Base-by-base conservation (phyloP, 129 eudicot species). In the Ambrosia trifida region DNA sequence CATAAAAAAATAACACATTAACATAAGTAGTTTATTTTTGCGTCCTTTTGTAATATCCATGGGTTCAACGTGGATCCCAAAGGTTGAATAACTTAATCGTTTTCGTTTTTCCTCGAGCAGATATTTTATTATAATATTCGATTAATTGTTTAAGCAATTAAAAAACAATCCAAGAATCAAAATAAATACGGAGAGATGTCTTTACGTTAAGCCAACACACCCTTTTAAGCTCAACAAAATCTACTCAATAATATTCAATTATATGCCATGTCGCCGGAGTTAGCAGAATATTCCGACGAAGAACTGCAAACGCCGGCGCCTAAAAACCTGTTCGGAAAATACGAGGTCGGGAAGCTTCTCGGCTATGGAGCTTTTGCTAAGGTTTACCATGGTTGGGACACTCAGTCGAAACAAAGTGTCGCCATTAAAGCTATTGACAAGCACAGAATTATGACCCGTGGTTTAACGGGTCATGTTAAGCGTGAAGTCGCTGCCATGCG, bases 291-390 rank as follows among this genome's bases (percentile, higher is more conserved):
- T 65, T 19, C 53, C 35, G 76, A 72, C 44, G 78, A 78, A 19
- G 41, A 74, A 9, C 9, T 51, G 17, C 81, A 30, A 45, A 75
- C 71, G 24, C 20, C 83, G 66, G 31, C 62, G 3, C 70, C 50
- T 7, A 75, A 38, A n/a, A 71, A 52, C 66, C 72, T 89, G 3
- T 84, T 89, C 72, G 90, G 77, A 0, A 89, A 86, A 45, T 89
- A 89, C 76, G 90, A 89, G 78, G 44, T 89, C 0, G 93, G 93
- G 0, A 80, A 79, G 64, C 92, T 89, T 35, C 83, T 89, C 5
- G 96, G 96, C 4, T 82, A 73, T 36, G 96, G 96, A 10, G 96
- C 89, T 10, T 89, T 86, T 14, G 96, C 87, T 0, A 89, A 89
- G 58, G 96, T 89, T 12, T 89, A 86, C 80, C 86, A 86, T n/a